phyloP scores from a whole-genome alignment of 2,329 filamentous ascomycete genomes.

The Graphilbum sp. region DNA sequence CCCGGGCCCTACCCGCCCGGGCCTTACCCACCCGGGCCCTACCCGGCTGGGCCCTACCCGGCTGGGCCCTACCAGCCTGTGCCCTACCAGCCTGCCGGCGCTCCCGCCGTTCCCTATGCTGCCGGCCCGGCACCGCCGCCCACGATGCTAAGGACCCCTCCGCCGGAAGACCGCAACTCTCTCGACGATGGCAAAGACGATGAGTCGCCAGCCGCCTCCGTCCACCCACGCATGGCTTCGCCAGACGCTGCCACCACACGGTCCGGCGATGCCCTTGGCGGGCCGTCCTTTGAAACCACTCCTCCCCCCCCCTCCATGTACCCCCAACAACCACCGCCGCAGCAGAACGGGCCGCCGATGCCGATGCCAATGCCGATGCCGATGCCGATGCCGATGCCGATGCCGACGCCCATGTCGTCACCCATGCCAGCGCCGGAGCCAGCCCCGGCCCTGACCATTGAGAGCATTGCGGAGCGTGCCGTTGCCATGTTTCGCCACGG shows the following conservation, averaged over 20 bases:
- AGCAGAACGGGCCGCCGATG: neutral
- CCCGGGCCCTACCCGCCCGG: too few relatives aligned
- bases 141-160: neutral
- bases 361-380: neutral
- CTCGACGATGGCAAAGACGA: neutral
- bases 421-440: neutral
- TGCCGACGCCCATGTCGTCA: neutral
- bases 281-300: too few relatives aligned
- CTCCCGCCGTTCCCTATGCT: neutral
- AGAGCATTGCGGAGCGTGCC: slow-evolving; percentile 3
- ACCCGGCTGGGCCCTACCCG: too few relatives aligned
- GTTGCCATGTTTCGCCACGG: slow-evolving; percentile 8
- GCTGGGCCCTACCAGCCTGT: too few relatives aligned
- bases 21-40: too few relatives aligned
- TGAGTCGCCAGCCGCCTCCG: too few relatives aligned
- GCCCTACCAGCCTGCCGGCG: too few relatives aligned
- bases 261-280: too few relatives aligned
- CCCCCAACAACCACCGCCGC: neutral
- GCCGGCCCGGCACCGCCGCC: neutral
- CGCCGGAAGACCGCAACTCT: neutral
- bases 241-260: too few relatives aligned
- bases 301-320: too few relatives aligned
- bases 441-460: slow-evolving; percentile 2
- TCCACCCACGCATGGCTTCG: too few relatives aligned
- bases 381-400: neutral